Evolutionary conservation across 2,329 filamentous ascomycete species (phyloP).

Genomic region (Aspergillus tamarii): DNA sequence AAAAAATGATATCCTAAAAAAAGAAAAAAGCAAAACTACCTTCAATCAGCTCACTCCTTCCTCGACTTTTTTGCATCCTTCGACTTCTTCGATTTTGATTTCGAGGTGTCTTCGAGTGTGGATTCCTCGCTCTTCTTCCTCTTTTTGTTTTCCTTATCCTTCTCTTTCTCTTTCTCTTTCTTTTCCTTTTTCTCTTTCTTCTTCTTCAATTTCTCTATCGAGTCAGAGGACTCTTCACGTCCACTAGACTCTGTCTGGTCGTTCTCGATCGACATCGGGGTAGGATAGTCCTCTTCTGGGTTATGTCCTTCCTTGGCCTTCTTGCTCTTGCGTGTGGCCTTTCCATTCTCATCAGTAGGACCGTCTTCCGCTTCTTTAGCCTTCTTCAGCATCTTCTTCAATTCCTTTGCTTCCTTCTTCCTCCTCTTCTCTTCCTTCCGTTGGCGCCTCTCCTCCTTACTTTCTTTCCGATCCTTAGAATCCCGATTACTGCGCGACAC

Average conservation of each 20-base stretch:
- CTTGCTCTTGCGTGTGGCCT: constrained; percentile 23
- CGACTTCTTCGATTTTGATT: constrained; percentile 54
- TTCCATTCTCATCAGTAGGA: constrained; percentile 10
- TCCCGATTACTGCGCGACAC: background rate
- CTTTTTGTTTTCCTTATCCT: constrained; percentile 34
- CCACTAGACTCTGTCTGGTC: constrained; percentile 23
- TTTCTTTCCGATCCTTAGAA: constrained; percentile 26
- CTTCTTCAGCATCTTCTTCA: constrained; percentile 21
- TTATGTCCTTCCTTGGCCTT: constrained; percentile 22
- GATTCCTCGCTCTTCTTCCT: constrained; percentile 29
- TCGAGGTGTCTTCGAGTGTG: constrained; percentile 33
- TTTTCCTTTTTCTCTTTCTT: constrained; percentile 30
- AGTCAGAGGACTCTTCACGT: constrained; percentile 36
- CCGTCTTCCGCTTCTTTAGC: constrained; percentile 30
- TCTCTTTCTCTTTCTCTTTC: constrained; percentile 24
- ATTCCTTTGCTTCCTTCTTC: constrained; percentile 20
- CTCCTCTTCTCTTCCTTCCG: constrained; percentile 30
- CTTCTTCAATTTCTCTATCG: constrained; percentile 31
- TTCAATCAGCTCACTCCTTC: constrained; percentile 5
- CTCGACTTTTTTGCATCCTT: constrained; percentile 35
- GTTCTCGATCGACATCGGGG: constrained; percentile 33
- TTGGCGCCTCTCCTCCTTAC: constrained; percentile 30
- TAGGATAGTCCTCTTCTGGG: constrained; percentile 35
- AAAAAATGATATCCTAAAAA: background rate
- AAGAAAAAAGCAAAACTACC: background rate